Conservation (phyloP, 2,329 filamentous ascomycete genomes). For the Metarhizium humberi region DNA sequence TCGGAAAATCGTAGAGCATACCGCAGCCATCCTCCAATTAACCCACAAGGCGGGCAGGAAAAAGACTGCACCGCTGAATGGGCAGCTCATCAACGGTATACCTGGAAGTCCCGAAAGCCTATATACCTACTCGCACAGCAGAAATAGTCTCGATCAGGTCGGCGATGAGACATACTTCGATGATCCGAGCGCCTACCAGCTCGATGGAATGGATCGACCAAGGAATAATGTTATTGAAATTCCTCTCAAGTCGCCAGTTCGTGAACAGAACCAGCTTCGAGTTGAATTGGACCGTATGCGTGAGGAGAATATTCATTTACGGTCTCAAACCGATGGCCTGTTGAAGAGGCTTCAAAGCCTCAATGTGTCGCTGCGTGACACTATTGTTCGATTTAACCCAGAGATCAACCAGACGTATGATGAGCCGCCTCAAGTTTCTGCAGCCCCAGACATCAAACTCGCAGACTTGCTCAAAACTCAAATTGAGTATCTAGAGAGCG, state of each 20-base stretch:
- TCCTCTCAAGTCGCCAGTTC: conserved; percentile 46
- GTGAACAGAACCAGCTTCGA: conserved; percentile 42
- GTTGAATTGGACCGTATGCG: conserved; percentile 36
- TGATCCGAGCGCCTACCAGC: conserved; percentile 63
- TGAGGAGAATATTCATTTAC: conserved; percentile 34
- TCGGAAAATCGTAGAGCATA: conserved; percentile 73
- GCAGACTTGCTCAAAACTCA: conserved; percentile 44
- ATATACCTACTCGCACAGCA: conserved; percentile 56
- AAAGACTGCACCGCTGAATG: conserved; percentile 31
- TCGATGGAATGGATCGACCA: conserved; percentile 50
- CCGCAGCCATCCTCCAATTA: conserved; percentile 82
- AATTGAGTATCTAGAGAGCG: conserved; percentile 62
- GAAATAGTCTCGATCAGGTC: conserved; percentile 46
- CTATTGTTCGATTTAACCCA: conserved; percentile 57
- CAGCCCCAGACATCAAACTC: conserved; percentile 24
- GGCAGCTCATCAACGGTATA: conserved; percentile 43
- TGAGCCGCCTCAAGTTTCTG: conserved; percentile 27
- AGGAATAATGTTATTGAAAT: conserved; percentile 43
- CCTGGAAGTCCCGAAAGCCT: conserved; percentile 71
- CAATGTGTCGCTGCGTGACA: conserved; percentile 56
- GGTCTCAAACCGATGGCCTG: conserved; percentile 21
- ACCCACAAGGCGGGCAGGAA: conserved; percentile 72
- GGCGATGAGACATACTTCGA: conserved; percentile 60
- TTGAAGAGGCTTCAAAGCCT: conserved; percentile 53
- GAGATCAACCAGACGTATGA: conserved; percentile 37